Conservation (phyloP, 2,329 filamentous ascomycete species). For the Pseudogymnoascus sp. region DNA sequence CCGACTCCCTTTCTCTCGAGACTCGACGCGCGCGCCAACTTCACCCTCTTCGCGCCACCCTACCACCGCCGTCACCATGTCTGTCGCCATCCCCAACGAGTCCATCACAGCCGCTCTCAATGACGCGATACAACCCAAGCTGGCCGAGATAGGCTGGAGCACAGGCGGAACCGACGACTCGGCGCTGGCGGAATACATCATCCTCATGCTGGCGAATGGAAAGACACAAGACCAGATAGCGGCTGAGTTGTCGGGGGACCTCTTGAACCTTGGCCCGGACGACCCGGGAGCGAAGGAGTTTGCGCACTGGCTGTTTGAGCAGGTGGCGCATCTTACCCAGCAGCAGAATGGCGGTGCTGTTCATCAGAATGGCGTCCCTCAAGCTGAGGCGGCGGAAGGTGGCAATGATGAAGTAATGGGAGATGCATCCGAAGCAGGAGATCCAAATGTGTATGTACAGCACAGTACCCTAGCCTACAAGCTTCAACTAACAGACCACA, state of each 20-base stretch:
- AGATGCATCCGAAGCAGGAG: slow-evolving; percentile 39
- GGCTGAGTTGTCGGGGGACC: slow-evolving; percentile 76
- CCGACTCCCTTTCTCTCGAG: background rate
- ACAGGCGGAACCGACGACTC: slow-evolving; percentile 69
- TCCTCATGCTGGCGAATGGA: slow-evolving; percentile 93
- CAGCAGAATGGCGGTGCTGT: slow-evolving; percentile 47
- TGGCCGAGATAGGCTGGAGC: slow-evolving; percentile 89
- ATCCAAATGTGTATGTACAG: slow-evolving; percentile 48
- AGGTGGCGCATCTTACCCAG: slow-evolving; percentile 61
- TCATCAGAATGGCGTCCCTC: slow-evolving; percentile 30
- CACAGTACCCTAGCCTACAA: background rate
- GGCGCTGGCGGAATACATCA: slow-evolving; percentile 89
- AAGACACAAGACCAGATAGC: slow-evolving; percentile 89
- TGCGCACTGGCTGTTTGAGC: slow-evolving; percentile 86
- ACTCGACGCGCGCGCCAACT: background rate
- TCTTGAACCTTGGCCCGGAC: slow-evolving; percentile 73
- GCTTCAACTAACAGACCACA: slow-evolving; percentile 40
- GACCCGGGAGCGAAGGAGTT: slow-evolving; percentile 79
- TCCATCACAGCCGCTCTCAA: slow-evolving; percentile 80
- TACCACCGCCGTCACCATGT: slow-evolving; percentile 47
- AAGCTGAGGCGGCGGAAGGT: slow-evolving; percentile 50
- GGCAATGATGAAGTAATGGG: slow-evolving; percentile 68
- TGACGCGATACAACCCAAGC: slow-evolving; percentile 76
- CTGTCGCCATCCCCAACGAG: slow-evolving; percentile 67
- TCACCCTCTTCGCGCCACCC: background rate